Evolutionary conservation across 352 stramenopile genomes (phyloP), one percentile per base, ranked within the genome.

Genomic region (Phytopythium helicoides): DNA sequence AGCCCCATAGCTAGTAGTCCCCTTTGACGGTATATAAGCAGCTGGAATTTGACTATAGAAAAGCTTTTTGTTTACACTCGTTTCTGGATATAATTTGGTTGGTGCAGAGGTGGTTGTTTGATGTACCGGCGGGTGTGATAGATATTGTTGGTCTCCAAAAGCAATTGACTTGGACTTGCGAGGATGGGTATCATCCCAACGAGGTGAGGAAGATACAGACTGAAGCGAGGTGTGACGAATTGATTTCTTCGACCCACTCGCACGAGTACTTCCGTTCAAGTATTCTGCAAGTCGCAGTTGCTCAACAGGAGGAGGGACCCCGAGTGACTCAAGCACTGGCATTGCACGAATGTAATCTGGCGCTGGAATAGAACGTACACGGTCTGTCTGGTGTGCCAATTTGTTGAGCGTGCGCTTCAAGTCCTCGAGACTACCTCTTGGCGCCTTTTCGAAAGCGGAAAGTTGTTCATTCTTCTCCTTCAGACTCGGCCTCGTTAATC

Each of bases 361-460:
- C 1, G 45, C 47, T n/a, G 56, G 7, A 8, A 18, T 22, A 7
- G 41, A 48, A 28, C 15, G 58, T 15, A 45, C 34, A 2, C 40
- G 45, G 7, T 68, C 62, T 52, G 77, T 58, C 19, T 81, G 69
- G 9, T 55, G 48, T 28, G 73, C 72, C 10, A 92, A 52, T 10
- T 83, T 86, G 54, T 85, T 69, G 34, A 92, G 64, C 9, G 78
- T 92, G 23, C 73, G 63, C 56, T 92, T 92, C 12, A 92, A 58
- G 19, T 88, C 64, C 38, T 85, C 68, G 67, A 92, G 65, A 51
- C 48, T 55, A 14, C 44, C 45, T 12, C 59, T 51, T 21, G 50
- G 46, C 1, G 34, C 37, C 18, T 48, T 33, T 23, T 25, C 18
- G 11, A 60, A 37, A 6, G 47, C 38, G 22, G 51, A 60, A 10